A percentile compares a stretch with the other conserved stretches of the same genome.
Evolutionary conservation across 306 rosid species (phyloP).

Genomic region (Vigna radiata): DNA sequence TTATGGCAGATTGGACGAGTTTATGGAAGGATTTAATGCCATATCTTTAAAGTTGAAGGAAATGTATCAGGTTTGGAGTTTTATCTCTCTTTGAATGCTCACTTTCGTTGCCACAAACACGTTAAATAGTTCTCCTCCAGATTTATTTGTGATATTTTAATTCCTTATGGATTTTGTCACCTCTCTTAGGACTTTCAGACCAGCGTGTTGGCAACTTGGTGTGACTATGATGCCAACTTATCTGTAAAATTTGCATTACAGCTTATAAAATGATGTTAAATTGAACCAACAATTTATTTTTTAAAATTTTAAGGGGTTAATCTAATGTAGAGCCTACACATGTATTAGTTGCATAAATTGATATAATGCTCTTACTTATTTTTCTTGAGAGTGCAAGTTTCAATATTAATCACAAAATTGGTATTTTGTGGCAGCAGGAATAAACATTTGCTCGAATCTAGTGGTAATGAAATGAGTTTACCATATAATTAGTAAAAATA

Average conservation of each 20-base stretch:
- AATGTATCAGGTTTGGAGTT: conserved; percentile 87
- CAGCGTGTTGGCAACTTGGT: background rate
- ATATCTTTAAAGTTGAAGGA: conserved; percentile 94
- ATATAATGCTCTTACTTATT: background rate
- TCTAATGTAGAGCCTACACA: background rate
- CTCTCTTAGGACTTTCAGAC: conserved; percentile 9
- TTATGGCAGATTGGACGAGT: conserved; percentile 81
- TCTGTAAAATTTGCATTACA: too few species aligned
- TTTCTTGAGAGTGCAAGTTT: background rate
- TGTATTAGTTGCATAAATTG: background rate
- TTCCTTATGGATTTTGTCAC: conserved; percentile 3
- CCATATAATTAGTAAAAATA: background rate
- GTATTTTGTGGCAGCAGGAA: background rate
- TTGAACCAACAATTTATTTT: too few species aligned
- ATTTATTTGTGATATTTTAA: conserved; percentile 7
- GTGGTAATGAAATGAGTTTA: background rate
- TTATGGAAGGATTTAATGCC: conserved; percentile 95
- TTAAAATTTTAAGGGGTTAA: background rate
- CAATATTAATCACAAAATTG: background rate
- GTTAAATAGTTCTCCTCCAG: background rate
- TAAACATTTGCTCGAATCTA: background rate
- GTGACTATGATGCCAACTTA: too few species aligned
- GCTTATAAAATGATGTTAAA: too few species aligned
- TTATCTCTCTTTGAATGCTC: background rate
- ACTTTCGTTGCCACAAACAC: background rate